Evolutionary conservation across 306 rosid species (phyloP).

Genomic region (Cucumis cinereus): DNA sequence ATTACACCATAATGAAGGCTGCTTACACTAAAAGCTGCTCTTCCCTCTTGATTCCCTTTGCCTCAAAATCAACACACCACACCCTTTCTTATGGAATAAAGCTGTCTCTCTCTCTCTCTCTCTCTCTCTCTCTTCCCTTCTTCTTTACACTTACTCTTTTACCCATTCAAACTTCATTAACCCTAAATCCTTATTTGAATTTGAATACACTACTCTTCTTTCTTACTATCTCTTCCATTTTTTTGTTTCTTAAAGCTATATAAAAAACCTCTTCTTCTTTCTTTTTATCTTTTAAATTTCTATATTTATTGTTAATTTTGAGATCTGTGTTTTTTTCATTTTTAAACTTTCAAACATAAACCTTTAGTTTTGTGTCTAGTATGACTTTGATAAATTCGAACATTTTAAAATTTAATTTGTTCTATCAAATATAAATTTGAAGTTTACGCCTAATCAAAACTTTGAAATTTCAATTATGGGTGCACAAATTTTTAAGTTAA

Average conservation of each 20-base stretch:
- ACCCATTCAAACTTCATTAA: not conserved
- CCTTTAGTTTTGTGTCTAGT: too few species aligned
- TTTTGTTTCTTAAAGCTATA: not conserved
- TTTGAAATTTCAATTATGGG: too few species aligned
- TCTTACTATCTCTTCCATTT: not conserved
- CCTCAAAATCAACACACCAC: constrained; percentile 59
- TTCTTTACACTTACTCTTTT: not conserved
- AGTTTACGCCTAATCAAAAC: not conserved
- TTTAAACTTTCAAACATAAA: too few species aligned
- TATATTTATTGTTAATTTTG: too few species aligned
- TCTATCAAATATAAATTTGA: too few species aligned
- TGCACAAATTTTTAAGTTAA: not conserved
- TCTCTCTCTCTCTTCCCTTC: constrained; percentile 10
- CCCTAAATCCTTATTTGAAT: not conserved
- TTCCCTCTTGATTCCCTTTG: constrained; percentile 47
- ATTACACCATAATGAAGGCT: constrained; percentile 84
- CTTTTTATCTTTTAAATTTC: not conserved
- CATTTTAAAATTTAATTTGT: too few species aligned
- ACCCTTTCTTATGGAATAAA: constrained; percentile 50
- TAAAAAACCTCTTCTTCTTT: not conserved
- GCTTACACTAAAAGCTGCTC: constrained; percentile 14
- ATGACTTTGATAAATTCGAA: too few species aligned
- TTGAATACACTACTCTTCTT: not conserved
- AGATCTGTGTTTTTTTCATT: too few species aligned
- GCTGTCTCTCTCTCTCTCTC: not conserved